Evolutionary conservation across 129 eudicot species (phyloP).

Genomic region (Lactuca sativa): DNA sequence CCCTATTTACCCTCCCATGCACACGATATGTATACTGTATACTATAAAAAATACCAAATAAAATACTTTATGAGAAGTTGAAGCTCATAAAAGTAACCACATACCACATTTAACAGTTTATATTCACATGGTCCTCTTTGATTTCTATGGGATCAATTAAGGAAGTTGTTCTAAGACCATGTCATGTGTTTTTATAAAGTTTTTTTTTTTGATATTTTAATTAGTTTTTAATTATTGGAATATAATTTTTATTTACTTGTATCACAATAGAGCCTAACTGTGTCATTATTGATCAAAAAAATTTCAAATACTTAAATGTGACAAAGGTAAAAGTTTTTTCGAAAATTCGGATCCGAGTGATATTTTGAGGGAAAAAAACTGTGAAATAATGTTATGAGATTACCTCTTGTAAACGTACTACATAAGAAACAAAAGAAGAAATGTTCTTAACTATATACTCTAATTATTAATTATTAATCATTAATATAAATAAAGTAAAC

Average conservation of each 20-base stretch:
- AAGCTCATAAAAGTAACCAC: slow-evolving; percentile 25
- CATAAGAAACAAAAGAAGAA: too few relatives aligned
- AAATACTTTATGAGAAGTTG: slow-evolving; percentile 45
- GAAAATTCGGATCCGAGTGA: too few relatives aligned
- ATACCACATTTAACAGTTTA: slow-evolving; percentile 13
- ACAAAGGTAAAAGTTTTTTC: neutral
- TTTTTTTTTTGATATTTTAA: too few relatives aligned
- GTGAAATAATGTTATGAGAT: neutral
- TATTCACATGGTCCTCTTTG: slow-evolving; percentile 3
- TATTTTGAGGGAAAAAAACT: too few relatives aligned
- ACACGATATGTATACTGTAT: neutral
- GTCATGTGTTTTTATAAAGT: neutral
- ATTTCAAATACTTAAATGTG: neutral
- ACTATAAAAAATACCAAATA: neutral
- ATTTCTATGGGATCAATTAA: neutral
- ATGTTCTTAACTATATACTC: too few relatives aligned
- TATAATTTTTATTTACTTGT: too few relatives aligned
- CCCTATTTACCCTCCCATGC: slow-evolving; percentile 30
- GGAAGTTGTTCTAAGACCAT: too few relatives aligned
- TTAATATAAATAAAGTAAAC: neutral
- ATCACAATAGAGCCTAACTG: too few relatives aligned
- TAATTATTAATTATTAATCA: too few relatives aligned
- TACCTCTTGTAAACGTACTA: neutral
- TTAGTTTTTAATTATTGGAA: too few relatives aligned
- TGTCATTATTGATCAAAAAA: too few relatives aligned